These are phyloP conservation scores for Yarrowia galli DNA, from an alignment of 1,139 yeast species.

Conservation along the genomic window DNA sequence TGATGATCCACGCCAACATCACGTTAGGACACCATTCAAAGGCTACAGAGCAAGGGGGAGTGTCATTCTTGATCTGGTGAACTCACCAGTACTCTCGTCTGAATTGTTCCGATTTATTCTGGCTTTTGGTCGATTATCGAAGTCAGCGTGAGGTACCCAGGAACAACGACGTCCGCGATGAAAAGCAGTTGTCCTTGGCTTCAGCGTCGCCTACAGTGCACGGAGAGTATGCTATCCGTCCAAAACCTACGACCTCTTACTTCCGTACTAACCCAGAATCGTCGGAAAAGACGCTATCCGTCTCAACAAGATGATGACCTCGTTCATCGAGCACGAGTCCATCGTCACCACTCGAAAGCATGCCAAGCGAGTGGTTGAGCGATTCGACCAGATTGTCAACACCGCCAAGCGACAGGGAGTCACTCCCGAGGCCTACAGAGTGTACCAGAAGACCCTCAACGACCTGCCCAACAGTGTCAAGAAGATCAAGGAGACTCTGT, in stretches of 20 bases:
- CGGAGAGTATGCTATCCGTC: background rate
- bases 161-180: no score
- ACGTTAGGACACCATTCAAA: no score
- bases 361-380: conserved; percentile 68
- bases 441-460: conserved; percentile 32
- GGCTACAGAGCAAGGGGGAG: no score
- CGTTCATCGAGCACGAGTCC: conserved; percentile 71
- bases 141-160: no score
- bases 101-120: no score
- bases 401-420: conserved; percentile 54
- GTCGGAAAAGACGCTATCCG: conserved; percentile 35
- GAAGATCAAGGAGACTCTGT: conserved; percentile 54
- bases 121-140: background rate
- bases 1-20: no score
- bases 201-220: no score
- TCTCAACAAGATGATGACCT: conserved; percentile 64
- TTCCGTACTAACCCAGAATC: conserved; percentile 22
- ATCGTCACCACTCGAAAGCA: conserved; percentile 75
- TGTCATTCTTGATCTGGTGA: no score
- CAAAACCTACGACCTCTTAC: background rate
- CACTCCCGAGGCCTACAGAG: conserved; percentile 40
- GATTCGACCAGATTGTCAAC: conserved; percentile 63
- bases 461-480: conserved; percentile 59
- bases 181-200: no score
- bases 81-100: no score